These are phyloP conservation scores for Dothiorella sarmentorum DNA, from an alignment of 2,329 filamentous ascomycete genomes.

Conservation along the genomic window DNA sequence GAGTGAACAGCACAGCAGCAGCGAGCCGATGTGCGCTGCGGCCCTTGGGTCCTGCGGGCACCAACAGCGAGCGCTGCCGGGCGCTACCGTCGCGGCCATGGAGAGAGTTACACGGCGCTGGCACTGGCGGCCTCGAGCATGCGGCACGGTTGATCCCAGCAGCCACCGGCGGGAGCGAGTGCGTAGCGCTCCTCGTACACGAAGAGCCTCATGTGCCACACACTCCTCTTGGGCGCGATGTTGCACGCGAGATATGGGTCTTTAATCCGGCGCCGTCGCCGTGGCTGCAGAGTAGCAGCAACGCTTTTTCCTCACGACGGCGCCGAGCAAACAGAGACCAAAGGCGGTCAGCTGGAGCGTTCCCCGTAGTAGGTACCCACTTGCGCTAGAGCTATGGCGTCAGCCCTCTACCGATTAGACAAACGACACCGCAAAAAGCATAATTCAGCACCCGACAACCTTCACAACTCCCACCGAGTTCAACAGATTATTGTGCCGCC, in stretches of 20 bases:
- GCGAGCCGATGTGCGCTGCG: background rate
- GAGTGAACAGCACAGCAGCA: slow-evolving; percentile 15
- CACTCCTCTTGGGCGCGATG: background rate
- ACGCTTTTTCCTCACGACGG: background rate
- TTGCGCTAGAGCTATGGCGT: background rate
- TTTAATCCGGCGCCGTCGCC: background rate
- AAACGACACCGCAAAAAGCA: background rate
- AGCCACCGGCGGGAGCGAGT: slow-evolving; percentile 5
- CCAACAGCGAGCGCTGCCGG: background rate
- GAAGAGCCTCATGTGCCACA: slow-evolving; percentile 6
- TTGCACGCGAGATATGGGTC: background rate
- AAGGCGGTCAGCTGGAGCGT: slow-evolving; percentile 14
- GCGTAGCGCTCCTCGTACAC: background rate
- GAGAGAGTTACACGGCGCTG: background rate
- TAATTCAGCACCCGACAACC: slow-evolving; percentile 9
- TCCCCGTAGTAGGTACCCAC: slow-evolving; percentile 9
- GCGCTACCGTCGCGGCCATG: background rate
- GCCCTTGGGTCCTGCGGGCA: slow-evolving; percentile 13
- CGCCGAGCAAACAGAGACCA: no score
- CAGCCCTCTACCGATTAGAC: background rate
- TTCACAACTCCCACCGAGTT: background rate
- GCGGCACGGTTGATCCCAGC: background rate
- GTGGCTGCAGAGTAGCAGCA: background rate
- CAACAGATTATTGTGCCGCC: background rate
- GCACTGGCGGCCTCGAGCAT: background rate